phyloP scores from a whole-genome alignment of 768 basidiomycete species.

The Leccinum fibrillosum region DNA sequence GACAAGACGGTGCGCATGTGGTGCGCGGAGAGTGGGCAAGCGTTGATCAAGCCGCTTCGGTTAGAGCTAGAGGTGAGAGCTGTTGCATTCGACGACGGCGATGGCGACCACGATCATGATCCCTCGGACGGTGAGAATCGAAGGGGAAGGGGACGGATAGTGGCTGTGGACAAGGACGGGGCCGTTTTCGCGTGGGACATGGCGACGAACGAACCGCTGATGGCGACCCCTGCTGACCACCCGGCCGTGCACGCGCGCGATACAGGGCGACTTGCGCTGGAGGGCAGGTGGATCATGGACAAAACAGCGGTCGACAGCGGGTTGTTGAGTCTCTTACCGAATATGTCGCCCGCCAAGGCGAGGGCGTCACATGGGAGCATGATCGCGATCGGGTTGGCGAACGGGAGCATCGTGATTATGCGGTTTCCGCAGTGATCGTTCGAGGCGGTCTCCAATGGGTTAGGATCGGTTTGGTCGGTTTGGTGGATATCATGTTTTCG shows the following conservation, averaged over 20 bases:
- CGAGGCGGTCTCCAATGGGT: neutral
- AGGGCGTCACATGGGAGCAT: conserved; percentile 19
- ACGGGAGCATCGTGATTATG: conserved; percentile 28
- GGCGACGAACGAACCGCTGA: conserved; percentile 17
- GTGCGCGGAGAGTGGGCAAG: conserved; percentile 22
- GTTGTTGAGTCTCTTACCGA: conserved; percentile 22
- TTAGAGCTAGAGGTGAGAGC: conserved; percentile 16
- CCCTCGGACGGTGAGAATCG: neutral
- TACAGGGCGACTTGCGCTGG: conserved; percentile 11
- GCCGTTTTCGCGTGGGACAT: conserved; percentile 28
- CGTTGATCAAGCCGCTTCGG: conserved; percentile 17
- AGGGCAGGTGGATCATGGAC: conserved; percentile 27
- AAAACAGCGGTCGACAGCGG: conserved; percentile 6
- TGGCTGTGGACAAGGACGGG: conserved; percentile 23
- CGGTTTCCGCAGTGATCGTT: conserved; percentile 16
- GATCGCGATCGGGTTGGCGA: conserved; percentile 28
- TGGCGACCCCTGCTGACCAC: conserved; percentile 19
- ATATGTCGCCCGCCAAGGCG: conserved; percentile 27
- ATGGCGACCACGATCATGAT: neutral
- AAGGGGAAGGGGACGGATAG: conserved; percentile 10
- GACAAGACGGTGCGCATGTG: conserved; percentile 31
- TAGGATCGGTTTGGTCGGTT: neutral
- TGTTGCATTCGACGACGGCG: conserved; percentile 24
- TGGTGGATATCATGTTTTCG: neutral
- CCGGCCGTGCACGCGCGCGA: conserved; percentile 5